Base-by-base conservation (phyloP, 257 asterid genomes). In the Nicotiana sylvestris region DNA sequence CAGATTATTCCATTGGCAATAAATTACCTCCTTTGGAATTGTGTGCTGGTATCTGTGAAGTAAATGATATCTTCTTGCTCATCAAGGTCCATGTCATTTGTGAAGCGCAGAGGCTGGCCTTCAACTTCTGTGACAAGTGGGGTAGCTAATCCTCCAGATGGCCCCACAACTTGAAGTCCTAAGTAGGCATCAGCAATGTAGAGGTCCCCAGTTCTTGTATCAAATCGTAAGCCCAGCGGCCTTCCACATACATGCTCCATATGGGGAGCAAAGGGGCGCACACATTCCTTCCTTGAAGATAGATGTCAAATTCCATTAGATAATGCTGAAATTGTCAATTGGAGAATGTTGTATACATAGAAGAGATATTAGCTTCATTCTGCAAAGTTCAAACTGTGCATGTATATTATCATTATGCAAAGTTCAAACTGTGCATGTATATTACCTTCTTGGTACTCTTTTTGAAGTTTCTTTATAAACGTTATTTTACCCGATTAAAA, bases 161-260 rank as follows among this genome's bases (percentile, higher is more conserved):
- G 89, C 56, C 97, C 94, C 9, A 93, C 97, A 0, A 89, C 91
- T 17, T 70, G 91, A 81, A 93, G 94, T 84, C 98, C 97, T 60
- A 92, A 83, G 85, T 92, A 93, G n/a, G 97, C 94, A 86, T 92
- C 97, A 7, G 95, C 97, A 61, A 91, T 87, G 86, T 93, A 93
- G 29, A 93, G 91, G 76, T 93, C 89, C 46, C 95, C 92, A 2
- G 88, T 91, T 84, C 84, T 89, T 66, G 65, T 66, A 64, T 91
- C 91, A 81, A 93, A 93, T 13, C 88, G 79, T 32, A 92, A 88
- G 9, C 98, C 98, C 74, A 92, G 64, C 16, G 95, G 97, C 87
- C 98, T 85, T 66, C 97, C 95, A 25, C 98, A 93, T 79, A 89
- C n/a, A 65, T 92, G 94, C 89, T 91, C 97, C 89, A 67, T 84